Base-by-base conservation (phyloP, 176 grass and related monocot species). In the Bothriochloa decipiens region DNA sequence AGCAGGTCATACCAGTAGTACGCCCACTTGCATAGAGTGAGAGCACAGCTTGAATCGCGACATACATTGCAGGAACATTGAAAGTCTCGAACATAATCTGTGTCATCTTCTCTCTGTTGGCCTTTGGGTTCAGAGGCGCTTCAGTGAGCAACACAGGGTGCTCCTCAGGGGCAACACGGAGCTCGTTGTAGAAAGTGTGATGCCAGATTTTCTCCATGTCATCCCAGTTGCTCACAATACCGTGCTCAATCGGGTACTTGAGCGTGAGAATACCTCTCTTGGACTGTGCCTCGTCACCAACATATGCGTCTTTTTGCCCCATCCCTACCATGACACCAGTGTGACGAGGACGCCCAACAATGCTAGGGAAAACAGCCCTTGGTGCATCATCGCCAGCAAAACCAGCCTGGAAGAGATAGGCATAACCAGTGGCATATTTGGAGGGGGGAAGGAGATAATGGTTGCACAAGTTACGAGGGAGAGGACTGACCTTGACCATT, bases 51-150 rank as follows among this genome's bases (percentile, higher is more conserved):
- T 93, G 94, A 76, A 93, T 96, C 3, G 94, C 94, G 1, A 96
- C 91, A 0, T 96, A 96, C 94, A 96, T 96, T 69, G 94, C 94
- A 26, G 94, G 94, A 83, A 83, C 85, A 80, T 93, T 91, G 91
- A 96, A 96, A 37, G 89, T 87, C 72, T 96, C 94, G 20, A 96
- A 96, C 87, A 96, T 96, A 85, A 93, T 93, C 80, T 93, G 86
- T 4, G 94, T 93, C 94, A 96, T 96, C 86, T 96, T 96, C 84
- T 96, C 94, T 69, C 91, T 96, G 81, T 96, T 96, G 39, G 84
- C 89, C 79, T 96, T 96, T 60, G 94, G 94, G 88, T 96, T 96
- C 61, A 96, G 69, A 10, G 94, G 94, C 61, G 94, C 91, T 74
- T 96, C 94, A 46, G 94, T 96, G 40, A 96, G 94, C 58, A 96